These are phyloP conservation scores for Monilinia vaccinii-corymbosi DNA, from an alignment of 2,329 filamentous ascomycete species.

Conservation along the genomic window DNA sequence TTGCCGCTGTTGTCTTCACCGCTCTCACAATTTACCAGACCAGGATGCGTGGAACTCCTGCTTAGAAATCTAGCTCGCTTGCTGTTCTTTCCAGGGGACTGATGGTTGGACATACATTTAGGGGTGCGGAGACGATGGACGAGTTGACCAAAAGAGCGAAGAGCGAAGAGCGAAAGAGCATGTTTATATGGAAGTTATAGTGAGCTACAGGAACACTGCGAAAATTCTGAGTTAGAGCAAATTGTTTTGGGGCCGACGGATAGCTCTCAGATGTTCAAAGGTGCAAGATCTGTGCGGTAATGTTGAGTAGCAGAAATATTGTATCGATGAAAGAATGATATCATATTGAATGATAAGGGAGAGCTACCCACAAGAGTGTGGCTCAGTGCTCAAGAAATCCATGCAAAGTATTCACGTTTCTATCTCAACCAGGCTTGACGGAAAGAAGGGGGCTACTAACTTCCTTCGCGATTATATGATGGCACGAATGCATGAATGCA, in stretches of 20 bases:
- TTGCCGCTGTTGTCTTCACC: background rate
- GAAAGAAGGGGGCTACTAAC: too few relatives aligned
- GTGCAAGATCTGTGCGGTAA: background rate
- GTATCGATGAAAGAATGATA: background rate
- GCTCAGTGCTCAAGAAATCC: background rate
- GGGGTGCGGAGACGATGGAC: background rate
- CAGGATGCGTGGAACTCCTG: background rate
- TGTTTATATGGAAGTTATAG: background rate
- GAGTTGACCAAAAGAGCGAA: background rate
- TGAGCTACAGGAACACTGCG: background rate
- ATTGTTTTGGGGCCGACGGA: background rate
- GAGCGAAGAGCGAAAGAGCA: background rate
- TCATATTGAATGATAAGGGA: background rate
- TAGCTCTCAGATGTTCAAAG: background rate
- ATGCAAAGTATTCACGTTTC: background rate
- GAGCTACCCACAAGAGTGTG: background rate
- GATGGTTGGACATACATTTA: background rate
- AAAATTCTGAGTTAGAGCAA: background rate
- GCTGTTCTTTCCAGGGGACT: background rate
- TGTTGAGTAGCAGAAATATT: background rate
- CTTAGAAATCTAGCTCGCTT: constrained; percentile 1
- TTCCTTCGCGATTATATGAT: too few relatives aligned
- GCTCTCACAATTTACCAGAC: background rate
- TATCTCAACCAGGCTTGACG: background rate
- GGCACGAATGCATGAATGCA: too few relatives aligned